phyloP scores from a whole-genome alignment of 2,329 filamentous ascomycete species.

The Penicillium sp. region DNA sequence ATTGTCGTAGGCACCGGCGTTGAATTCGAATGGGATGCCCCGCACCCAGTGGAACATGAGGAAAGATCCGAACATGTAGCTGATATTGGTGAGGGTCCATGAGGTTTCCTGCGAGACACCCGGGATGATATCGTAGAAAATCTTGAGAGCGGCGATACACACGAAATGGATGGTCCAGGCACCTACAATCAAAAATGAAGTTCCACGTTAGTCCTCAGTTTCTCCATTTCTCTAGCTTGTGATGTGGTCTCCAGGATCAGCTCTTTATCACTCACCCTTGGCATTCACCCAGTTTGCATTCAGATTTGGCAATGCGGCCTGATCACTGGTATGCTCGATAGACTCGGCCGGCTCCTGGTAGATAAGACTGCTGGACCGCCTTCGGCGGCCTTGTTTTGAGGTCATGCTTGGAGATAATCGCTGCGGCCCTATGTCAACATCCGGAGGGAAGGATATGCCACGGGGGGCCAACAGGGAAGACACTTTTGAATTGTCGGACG shows the following conservation, averaged over 20 bases:
- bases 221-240: not conserved
- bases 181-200: slow-evolving; percentile 53
- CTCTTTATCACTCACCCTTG: slow-evolving; percentile 67
- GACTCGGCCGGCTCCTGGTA: slow-evolving; percentile 97
- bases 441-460: slow-evolving; percentile 87
- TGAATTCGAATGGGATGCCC: slow-evolving; percentile 98
- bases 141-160: slow-evolving; percentile 85
- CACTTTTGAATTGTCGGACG: slow-evolving; percentile 75
- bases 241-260: slow-evolving; percentile 2
- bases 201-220: slow-evolving; percentile 6
- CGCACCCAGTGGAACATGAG: slow-evolving; percentile 99
- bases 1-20: slow-evolving; percentile 96
- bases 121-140: slow-evolving; percentile 94
- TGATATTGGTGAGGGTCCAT: slow-evolving; percentile 98
- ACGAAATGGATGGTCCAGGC: slow-evolving; percentile 98
- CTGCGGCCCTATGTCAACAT: slow-evolving; percentile 63
- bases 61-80: slow-evolving; percentile 98
- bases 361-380: slow-evolving; percentile 96
- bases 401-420: slow-evolving; percentile 59
- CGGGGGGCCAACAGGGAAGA: slow-evolving; percentile 87
- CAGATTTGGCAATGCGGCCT: slow-evolving; percentile 88
- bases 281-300: slow-evolving; percentile 99
- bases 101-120: slow-evolving; percentile 96
- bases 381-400: slow-evolving; percentile 71
- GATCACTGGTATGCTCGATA: slow-evolving; percentile 95